Base-by-base conservation (phyloP, 768 basidiomycete species). In the Podaxis carcinomalis region DNA sequence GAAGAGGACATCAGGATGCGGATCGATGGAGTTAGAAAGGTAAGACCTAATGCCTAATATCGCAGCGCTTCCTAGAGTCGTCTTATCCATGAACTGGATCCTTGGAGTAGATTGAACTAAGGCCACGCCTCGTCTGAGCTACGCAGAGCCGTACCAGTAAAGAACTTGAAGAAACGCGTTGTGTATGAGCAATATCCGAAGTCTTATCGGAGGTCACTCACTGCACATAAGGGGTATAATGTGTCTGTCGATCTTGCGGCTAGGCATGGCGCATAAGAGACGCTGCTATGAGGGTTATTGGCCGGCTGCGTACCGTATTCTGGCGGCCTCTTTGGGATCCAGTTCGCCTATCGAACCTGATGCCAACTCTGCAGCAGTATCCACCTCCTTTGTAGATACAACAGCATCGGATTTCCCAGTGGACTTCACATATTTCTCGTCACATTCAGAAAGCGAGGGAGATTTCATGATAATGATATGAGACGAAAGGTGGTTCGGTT, bases 41-140 rank as follows among this genome's bases (percentile, higher is more conserved):
- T 5, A 21, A 62, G 37, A 87, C 89, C 75, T 73, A 66, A 90
- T 90, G 1, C 89, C 89, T 47, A 91, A 77, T 63, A 90, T 88
- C 1, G 89, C 83, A 0, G 87, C 67, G 61, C 79, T 83, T 1
- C 87, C 88, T 3, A 90, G 74, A 0, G 88, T 90, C 0, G 84
- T 86, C 72, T 89, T 89, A 64, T 90, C 89, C 85, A 89, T 89
- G 62, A 85, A 89, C 68, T 90, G 88, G n/a, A 90, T 79, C 81
- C 88, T 85, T 61, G 59, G 3, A n/a, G 32, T 21, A 44, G n/a
- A 7, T 16, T 14, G 25, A 56, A 28, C 10, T 47, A 46, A 6
- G 40, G 32, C 9, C 35, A 27, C 36, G 27, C 42, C 35, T 56
- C 3, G 32, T 19, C 27, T 14, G 39, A 7, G 28, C n/a, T 10